Evolutionary conservation across 495 filamentous ascomycete species (phyloP), one percentile per base, ranked within the genome.

Genomic region (Daldinia bambusicola): DNA sequence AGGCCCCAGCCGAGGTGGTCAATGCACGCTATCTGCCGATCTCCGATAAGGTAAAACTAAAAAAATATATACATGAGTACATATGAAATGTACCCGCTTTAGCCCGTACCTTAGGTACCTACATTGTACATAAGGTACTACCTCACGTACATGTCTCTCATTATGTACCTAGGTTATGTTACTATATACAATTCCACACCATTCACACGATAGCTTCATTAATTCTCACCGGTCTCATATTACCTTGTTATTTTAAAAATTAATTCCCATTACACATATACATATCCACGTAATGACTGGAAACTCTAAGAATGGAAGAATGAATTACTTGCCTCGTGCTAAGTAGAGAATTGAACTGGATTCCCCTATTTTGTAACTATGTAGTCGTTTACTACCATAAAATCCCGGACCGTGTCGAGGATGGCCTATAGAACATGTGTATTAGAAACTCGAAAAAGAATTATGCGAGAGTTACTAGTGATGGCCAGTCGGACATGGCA

Each of bases 1-100:
- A n/a, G 56, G 41, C 61, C 69, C 65, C 65, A 74, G 67, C 70
- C 69, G 72, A 75, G 32, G 66, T 77, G 75, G 73, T 70, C 73
- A 55, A 66, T 77, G 75, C 71, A 3, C 36, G 2, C 18, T 16
- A 14, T 22, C 26, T 26, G 7, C 37, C 56, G 10, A 20, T 32
- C 4, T 6, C 20, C 20, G 20, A 60, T 31, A 22, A 43, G 18
- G 51, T 70, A 66, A 51, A 13, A 56, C n/a, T n/a, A n/a, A n/a
- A n/a, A n/a, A n/a, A n/a, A n/a, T n/a, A n/a, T n/a, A n/a, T 61
- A 66, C 43, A 6, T 1, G 26, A 3, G 26, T 26, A 26, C 26
- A 26, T 26, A 26, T 26, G 26, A 3, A 1, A 26, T 26, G n/a
- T 32, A n/a, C 40, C 40, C 14, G 6, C 34, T 36, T 6, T 36